Evolutionary conservation across 2,329 filamentous ascomycete genomes (phyloP), one percentile per base, ranked within the genome.

Genomic region (Hypoxylon sp.): DNA sequence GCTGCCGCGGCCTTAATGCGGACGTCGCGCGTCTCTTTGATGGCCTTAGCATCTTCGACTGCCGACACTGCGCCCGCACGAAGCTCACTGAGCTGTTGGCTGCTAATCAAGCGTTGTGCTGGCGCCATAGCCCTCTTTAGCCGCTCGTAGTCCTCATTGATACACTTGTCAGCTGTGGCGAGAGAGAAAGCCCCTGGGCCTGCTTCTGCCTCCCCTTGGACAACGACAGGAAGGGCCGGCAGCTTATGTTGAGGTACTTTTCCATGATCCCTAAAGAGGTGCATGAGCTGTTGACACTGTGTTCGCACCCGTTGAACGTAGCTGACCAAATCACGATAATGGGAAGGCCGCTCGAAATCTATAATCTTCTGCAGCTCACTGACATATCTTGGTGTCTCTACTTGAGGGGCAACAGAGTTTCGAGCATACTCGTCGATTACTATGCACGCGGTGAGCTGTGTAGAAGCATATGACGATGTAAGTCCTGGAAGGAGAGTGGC

Each of bases 131-230:
- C 86, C 82, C 94, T 97, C 83, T 95, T 96, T 2, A 99, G 84
- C 70, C 89, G 90, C 58, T 98, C 95, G 73, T 92, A 99, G 72
- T 99, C 95, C 7, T 93, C 89, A 0, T 85, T 89, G 53, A 97
- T 87, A 59, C 97, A 93, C 80, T 94, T 96, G 73, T 98, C 94
- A 0, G 95, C 96, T 73, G 95, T 94, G 0, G 87, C 82, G 57
- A 98, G 87, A 0, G 94, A 97, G 79, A 99, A 99, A 6, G 96
- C 95, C 74, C 90, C 95, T 8, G 95, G 95, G 0, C 96, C 95
- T 37, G 96, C 95, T 77, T 97, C 92, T 4, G 92, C 86, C 77
- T 98, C 95, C 31, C 96, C 96, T 81, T 99, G 96, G 7, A 98
- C 95, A 17, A 99, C 90, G 2, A 97, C 93, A 22, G 96, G 94